Evolutionary conservation across 495 filamentous ascomycete species (phyloP).

Genomic region (Podospora pseudopauciseta): DNA sequence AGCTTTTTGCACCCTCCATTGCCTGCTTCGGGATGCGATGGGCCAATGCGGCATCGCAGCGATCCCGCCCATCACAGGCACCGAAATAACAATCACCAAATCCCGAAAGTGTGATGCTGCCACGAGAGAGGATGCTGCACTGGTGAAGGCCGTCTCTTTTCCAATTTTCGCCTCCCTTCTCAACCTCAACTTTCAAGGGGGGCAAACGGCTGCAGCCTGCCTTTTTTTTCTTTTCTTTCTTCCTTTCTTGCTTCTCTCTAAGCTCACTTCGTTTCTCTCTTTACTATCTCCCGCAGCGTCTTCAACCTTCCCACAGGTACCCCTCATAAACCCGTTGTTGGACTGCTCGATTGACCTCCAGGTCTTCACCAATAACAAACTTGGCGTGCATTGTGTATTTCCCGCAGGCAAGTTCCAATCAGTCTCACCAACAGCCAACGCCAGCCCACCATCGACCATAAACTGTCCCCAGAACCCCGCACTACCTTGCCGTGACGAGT

Average conservation of each 20-base stretch:
- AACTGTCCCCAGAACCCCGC: not conserved
- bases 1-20: slow-evolving; percentile 27
- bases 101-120: not conserved
- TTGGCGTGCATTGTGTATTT: not conserved
- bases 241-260: not conserved
- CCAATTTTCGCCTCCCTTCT: not conserved
- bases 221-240: not conserved
- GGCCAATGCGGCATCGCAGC: not conserved
- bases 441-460: not conserved
- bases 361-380: not conserved
- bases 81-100: slow-evolving; percentile 27
- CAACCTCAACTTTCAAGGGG: not conserved
- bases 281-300: no score
- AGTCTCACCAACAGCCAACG: not conserved
- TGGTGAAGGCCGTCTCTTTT: not conserved
- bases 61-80: slow-evolving; percentile 23
- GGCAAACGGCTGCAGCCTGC: not conserved
- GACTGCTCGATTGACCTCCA: no score
- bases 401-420: not conserved
- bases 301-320: not conserved
- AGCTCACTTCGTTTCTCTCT: not conserved
- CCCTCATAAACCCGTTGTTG: not conserved
- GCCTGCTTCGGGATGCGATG: not conserved
- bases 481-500: not conserved
- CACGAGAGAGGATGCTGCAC: not conserved